Evolutionary conservation across 176 grass and related monocot genomes (phyloP), one percentile per base, ranked within the genome.

Genomic region (Phoenix roebelenii): DNA sequence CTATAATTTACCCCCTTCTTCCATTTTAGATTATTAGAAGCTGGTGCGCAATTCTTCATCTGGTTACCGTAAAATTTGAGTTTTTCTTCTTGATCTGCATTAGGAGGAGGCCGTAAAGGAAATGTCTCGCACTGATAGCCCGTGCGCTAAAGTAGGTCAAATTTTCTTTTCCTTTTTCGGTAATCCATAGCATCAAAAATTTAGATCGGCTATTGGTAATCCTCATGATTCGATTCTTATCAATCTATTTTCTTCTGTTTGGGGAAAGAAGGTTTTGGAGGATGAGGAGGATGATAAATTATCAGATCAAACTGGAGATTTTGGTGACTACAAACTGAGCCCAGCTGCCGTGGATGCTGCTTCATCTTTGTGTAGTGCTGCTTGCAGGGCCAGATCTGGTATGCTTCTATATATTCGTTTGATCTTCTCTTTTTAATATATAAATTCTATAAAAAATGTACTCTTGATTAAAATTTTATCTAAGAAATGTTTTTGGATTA

Each of bases 221-320:
- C 35, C 12, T 14, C 10, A 44, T 44, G 2, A 44, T 44, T 44
- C 9, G 2, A 44, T 44, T 44, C 9, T 44, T 9, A 44, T 44
- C 10, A 1, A 9, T 35, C 0, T 7, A 44, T 10, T 44, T 9
- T 44, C 35, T 44, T 25, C 65, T 50, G 20, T 44, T 59, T 18
- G 23, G 28, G 28, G 5, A 18, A 65, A 20, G 49, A 74, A 79
- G 93, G 59, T 74, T 18, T 83, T 65, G 0, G 87, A 97, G 10
- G 93, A 88, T 16, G 78, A 85, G 60, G 81, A 97, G 1, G 86
- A 87, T 26, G 80, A 89, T 7, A 85, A 70, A 68, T 62, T 63
- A 23, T 74, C 32, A 4, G 85, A 88, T 23, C 72, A 72, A 1
- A 74, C 64, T 1, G 79, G 55, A 16, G 81, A 97, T 19, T 52